Conservation (phyloP, 768 basidiomycete species). For the Lactarius hatsudake region DNA sequence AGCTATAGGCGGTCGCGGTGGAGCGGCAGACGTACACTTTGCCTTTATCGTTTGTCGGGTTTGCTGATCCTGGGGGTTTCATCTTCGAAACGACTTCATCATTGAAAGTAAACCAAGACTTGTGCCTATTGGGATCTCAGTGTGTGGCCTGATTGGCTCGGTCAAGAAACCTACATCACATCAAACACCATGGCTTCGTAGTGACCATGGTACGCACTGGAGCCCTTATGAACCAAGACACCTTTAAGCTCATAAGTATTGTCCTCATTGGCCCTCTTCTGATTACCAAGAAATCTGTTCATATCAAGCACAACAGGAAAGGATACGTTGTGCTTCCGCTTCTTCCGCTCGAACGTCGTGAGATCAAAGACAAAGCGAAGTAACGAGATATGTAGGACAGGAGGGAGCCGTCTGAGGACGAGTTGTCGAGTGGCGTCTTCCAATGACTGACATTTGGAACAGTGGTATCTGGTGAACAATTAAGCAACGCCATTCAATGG, state of each 20-base stretch:
- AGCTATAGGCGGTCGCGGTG: not conserved
- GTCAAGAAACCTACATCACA: slow-evolving; percentile 45
- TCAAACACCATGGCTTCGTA: slow-evolving; percentile 87
- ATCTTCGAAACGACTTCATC: slow-evolving; percentile 80
- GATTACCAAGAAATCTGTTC: slow-evolving; percentile 50
- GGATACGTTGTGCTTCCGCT: slow-evolving; percentile 76
- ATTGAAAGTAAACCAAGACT: slow-evolving; percentile 89
- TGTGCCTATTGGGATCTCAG: slow-evolving; percentile 41
- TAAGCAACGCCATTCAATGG: slow-evolving; percentile 4
- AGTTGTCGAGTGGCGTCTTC: slow-evolving; percentile 80
- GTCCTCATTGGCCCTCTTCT: slow-evolving; percentile 23
- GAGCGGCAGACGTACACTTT: slow-evolving; percentile 20
- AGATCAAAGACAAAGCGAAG: slow-evolving; percentile 91
- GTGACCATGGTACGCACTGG: slow-evolving; percentile 90
- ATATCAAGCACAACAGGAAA: slow-evolving; percentile 78
- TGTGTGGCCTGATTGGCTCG: not conserved
- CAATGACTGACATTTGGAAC: slow-evolving; percentile 66
- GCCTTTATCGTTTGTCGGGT: slow-evolving; percentile 33
- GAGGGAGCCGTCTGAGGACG: slow-evolving; percentile 69
- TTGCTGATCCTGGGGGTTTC: slow-evolving; percentile 47
- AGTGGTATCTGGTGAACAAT: slow-evolving; percentile 60
- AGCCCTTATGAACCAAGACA: slow-evolving; percentile 83
- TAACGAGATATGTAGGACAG: slow-evolving; percentile 87
- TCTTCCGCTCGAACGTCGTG: slow-evolving; percentile 75
- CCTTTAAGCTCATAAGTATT: slow-evolving; percentile 80